A percentile compares a stretch with the other conserved stretches of the same genome.
phyloP scores from a whole-genome alignment of 1,284 basidiomycete species.

The Leccinum pachyderme region DNA sequence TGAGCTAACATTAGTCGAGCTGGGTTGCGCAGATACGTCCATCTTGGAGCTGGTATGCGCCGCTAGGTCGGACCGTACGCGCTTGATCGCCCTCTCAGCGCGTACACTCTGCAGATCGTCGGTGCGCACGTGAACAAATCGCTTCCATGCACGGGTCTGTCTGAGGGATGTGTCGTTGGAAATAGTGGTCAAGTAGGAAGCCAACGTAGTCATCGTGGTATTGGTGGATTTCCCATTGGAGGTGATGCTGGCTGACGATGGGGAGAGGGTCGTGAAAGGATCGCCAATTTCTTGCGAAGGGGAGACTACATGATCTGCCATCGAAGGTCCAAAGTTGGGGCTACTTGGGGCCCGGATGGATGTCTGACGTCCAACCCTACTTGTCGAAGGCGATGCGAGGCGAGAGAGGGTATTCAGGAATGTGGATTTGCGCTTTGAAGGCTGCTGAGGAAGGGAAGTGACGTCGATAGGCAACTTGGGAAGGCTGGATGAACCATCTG shows the following conservation, averaged over 20 bases:
- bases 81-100: slow-evolving; percentile 83
- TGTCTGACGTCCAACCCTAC: slow-evolving; percentile 40
- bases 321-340: slow-evolving; percentile 23
- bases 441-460: slow-evolving; percentile 45
- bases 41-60: slow-evolving; percentile 50
- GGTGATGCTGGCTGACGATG: slow-evolving; percentile 26
- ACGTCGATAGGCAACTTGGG: slow-evolving; percentile 62
- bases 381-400: slow-evolving; percentile 63
- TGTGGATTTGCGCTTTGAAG: slow-evolving; percentile 72
- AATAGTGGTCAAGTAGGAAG: slow-evolving; percentile 75
- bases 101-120: slow-evolving; percentile 86
- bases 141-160: slow-evolving; percentile 72
- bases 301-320: slow-evolving; percentile 43
- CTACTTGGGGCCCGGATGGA: slow-evolving; percentile 35
- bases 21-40: slow-evolving; percentile 20
- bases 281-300: slow-evolving; percentile 57
- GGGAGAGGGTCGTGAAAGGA: slow-evolving; percentile 52
- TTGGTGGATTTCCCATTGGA: slow-evolving; percentile 32
- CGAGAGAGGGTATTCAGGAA: slow-evolving; percentile 81
- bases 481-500: slow-evolving; percentile 51
- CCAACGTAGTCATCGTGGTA: slow-evolving; percentile 63
- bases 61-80: slow-evolving; percentile 81
- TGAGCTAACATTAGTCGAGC: slow-evolving; percentile 30
- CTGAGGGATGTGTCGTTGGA: slow-evolving; percentile 66
- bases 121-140: slow-evolving; percentile 80